Conservation (phyloP, 305 asterid genomes). For the Fraxinus angustifolia region DNA sequence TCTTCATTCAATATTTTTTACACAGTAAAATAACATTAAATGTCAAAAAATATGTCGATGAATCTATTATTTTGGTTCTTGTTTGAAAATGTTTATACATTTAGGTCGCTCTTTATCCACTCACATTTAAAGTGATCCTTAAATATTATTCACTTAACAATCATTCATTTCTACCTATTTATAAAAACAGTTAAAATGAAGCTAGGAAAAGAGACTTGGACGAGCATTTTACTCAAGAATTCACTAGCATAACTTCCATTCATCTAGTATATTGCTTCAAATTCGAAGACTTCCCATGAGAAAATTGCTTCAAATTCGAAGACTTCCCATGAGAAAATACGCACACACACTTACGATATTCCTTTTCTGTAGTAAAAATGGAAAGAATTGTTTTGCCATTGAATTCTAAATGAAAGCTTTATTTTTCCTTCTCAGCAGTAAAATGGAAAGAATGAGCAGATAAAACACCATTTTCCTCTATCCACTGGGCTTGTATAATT, state of each 20-base stretch:
- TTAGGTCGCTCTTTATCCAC: too few relatives aligned
- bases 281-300: neutral
- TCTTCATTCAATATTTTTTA: too few relatives aligned
- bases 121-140: too few relatives aligned
- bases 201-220: neutral
- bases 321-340: too few relatives aligned
- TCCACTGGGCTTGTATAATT: slow-evolving; percentile 63
- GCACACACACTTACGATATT: neutral
- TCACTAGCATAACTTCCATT: neutral
- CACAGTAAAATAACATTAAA: neutral
- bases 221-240: neutral
- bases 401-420: neutral
- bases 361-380: neutral
- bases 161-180: neutral
- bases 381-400: neutral
- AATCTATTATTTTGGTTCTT: too few relatives aligned
- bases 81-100: neutral
- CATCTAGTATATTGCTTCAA: neutral
- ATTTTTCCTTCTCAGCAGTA: neutral
- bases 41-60: neutral
- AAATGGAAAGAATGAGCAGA: neutral
- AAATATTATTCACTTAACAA: too few relatives aligned
- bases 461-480: slow-evolving; percentile 16
- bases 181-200: neutral
- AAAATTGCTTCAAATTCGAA: neutral